Base-by-base conservation (phyloP, 106 monocot species). In the Chionographis japonica region DNA sequence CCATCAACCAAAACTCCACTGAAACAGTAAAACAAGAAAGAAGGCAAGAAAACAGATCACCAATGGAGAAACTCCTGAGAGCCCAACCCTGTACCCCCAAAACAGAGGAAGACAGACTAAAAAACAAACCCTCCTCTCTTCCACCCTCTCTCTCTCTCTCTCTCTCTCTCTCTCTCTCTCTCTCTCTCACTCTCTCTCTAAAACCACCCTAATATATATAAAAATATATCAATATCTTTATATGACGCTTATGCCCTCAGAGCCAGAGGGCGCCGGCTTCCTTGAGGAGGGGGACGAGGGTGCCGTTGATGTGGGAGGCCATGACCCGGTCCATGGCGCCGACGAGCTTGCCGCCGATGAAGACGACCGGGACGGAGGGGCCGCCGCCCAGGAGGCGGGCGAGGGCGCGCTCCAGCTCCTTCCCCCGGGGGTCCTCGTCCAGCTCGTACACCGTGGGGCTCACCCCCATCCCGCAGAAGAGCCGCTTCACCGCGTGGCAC, bases 251-350 rank as follows among this genome's bases (percentile, higher is more conserved):
- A 46, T 10, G 9, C 46, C 9, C 0, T 58, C 58, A 74, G 40
- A 78, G 84, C 88, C 88, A 88, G 50, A 88, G 88, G 4, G 88
- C 88, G 16, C 88, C 84, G 40, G 84, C 88, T 27, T 88, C 73
- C 51, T 88, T 88, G 69, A 88, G 79, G 40, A 81, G 76, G 2
- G 88, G 88, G 12, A 88, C 88, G 58, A 88, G 81, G 4, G 81
- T 76, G 14, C 84, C 88, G 20, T 81, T 81, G 67, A 88, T 84
- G 63, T 88, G 88, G 17, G 78, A 75, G 5, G 84, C 78, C 88
- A 88, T 81, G 37, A 88, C 80, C 18, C 81, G 72, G 53, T 88
- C 88, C 84, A 88, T 69, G 39, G 81, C 81, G 2, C 88, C 88
- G 43, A 84, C 69, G 2, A 88, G 84, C 77, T 79, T 81, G 37